phyloP scores from a whole-genome alignment of 176 grass and related monocot species.

The Chloris gayana region DNA sequence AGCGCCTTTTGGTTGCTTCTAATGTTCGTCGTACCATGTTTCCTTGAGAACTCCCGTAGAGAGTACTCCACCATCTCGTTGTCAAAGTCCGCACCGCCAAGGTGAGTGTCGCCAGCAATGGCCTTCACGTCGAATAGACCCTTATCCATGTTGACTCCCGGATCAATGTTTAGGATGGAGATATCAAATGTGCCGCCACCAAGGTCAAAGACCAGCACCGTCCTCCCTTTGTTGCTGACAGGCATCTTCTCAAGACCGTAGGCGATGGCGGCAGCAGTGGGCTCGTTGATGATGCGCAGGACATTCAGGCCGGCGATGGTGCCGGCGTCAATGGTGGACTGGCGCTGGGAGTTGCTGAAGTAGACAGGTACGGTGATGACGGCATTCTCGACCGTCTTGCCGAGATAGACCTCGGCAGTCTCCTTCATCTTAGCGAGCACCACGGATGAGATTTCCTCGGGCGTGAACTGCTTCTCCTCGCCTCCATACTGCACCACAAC shows the following conservation, averaged over 20 bases:
- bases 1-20: slow-evolving; percentile 46
- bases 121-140: slow-evolving; percentile 38
- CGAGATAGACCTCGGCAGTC: slow-evolving; percentile 49
- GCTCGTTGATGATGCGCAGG: slow-evolving; percentile 67
- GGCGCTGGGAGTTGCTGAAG: slow-evolving; percentile 71
- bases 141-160: background rate
- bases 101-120: slow-evolving; percentile 44
- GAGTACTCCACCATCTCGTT: slow-evolving; percentile 61
- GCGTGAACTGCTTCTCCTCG: slow-evolving; percentile 45
- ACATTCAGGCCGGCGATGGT: slow-evolving; percentile 62
- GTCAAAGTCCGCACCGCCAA: slow-evolving; percentile 44
- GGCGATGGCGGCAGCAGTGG: slow-evolving; percentile 62
- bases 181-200: slow-evolving; percentile 68
- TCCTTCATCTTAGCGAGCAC: slow-evolving; percentile 69
- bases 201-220: slow-evolving; percentile 66
- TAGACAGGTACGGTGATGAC: slow-evolving; percentile 68
- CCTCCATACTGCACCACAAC: slow-evolving; percentile 50
- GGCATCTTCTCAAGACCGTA: slow-evolving; percentile 60
- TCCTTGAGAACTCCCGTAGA: slow-evolving; percentile 52
- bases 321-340: slow-evolving; percentile 66
- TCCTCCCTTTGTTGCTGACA: slow-evolving; percentile 1
- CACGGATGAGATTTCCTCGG: slow-evolving; percentile 76
- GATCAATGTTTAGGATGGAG: slow-evolving; percentile 20
- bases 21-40: slow-evolving; percentile 46
- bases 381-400: slow-evolving; percentile 44